Evolutionary conservation across 2,329 filamentous ascomycete genomes (phyloP).

Genomic region (Alternaria sp.): DNA sequence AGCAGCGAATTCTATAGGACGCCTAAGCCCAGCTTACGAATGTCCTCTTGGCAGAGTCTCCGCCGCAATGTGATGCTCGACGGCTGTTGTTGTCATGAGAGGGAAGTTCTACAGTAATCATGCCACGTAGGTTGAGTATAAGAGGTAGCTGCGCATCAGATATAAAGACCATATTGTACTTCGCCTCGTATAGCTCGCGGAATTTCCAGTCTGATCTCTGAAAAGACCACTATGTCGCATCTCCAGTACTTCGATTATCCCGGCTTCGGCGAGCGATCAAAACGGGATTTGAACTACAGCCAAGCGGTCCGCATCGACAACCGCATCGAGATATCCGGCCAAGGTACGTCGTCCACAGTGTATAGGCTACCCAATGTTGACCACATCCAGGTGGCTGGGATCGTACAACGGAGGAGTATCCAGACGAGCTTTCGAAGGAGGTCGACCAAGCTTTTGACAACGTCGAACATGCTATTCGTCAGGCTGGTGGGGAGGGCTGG

Average conservation of each 20-base stretch:
- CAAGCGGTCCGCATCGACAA: constrained; percentile 37
- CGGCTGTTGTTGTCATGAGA: not conserved
- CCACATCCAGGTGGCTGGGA: constrained; percentile 33
- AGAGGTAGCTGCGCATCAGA: not conserved
- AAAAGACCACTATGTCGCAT: not conserved
- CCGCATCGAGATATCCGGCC: constrained; percentile 33
- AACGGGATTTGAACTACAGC: constrained; percentile 26
- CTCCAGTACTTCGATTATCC: not conserved
- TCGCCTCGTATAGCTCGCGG: not conserved
- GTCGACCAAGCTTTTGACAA: constrained; percentile 59
- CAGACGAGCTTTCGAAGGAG: constrained; percentile 22
- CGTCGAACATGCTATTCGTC: constrained; percentile 58
- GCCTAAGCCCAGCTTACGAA: not conserved
- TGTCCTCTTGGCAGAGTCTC: not conserved
- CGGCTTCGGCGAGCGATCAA: constrained; percentile 26
- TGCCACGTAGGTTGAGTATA: not conserved
- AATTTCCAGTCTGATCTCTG: not conserved
- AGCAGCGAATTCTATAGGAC: not conserved
- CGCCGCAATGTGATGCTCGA: not conserved
- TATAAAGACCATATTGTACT: not conserved
- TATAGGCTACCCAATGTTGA: not conserved
- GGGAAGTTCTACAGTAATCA: not conserved
- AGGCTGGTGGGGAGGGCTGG: constrained; percentile 62
- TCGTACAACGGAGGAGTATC: constrained; percentile 28
- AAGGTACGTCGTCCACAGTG: constrained; percentile 21